Conservation (phyloP, 2,329 filamentous ascomycete species). For the Scedosporium dehoogii region DNA sequence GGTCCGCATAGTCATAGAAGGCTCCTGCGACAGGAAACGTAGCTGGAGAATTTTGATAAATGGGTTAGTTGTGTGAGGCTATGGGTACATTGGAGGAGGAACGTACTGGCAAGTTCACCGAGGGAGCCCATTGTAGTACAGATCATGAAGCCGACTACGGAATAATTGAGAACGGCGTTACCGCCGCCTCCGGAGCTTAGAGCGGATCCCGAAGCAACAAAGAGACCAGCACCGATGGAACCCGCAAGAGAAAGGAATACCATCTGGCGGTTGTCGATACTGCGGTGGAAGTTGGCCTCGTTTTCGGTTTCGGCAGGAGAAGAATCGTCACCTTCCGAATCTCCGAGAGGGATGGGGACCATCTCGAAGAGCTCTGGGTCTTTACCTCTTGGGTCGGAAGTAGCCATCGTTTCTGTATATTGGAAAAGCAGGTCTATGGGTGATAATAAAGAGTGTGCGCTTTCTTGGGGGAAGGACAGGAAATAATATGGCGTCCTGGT, state of each 20-base stretch:
- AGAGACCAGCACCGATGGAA: constrained; percentile 26
- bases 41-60: constrained; percentile 6
- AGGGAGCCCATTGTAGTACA: constrained; percentile 20
- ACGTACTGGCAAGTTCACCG: constrained; percentile 18
- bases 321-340: neutral
- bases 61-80: too few relatives aligned
- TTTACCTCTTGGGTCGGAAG: neutral
- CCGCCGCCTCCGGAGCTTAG: constrained; percentile 21
- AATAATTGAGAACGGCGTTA: constrained; percentile 21
- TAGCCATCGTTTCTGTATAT: neutral
- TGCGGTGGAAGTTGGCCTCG: constrained; percentile 12
- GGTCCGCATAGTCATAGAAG: constrained; percentile 28
- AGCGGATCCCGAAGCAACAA: constrained; percentile 21
- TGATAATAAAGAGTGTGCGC: too few relatives aligned
- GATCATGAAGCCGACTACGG: constrained; percentile 21
- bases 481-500: too few relatives aligned
- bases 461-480: too few relatives aligned
- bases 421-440: neutral
- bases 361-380: neutral
- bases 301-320: neutral
- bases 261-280: constrained; percentile 24
- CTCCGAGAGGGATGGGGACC: neutral
- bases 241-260: constrained; percentile 23
- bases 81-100: neutral
- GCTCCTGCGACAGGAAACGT: constrained; percentile 24